Percentiles rank a stretch among this genome's conserved stretches.
phyloP scores from a whole-genome alignment of 352 stramenopile genomes.

The Poterioochromonas sp. region DNA sequence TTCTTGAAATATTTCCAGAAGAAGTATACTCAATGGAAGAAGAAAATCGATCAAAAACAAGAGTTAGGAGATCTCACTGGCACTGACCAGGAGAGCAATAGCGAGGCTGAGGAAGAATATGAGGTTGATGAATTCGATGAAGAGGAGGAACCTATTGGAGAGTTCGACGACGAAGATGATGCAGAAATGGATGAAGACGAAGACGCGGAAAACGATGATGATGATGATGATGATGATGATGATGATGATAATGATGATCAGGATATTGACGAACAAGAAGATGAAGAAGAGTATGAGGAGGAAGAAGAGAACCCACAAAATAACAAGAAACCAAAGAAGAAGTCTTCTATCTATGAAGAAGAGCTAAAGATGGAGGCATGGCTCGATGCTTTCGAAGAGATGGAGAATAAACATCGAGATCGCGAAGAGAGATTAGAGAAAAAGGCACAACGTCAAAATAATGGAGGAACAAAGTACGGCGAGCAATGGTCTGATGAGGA shows the following conservation, averaged over 20 bases:
- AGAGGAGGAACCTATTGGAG: neutral
- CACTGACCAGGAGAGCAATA: neutral
- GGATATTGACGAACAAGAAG: neutral
- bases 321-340: conserved; percentile 27
- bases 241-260: conserved; percentile 5
- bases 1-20: conserved; percentile 17
- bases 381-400: conserved; percentile 36
- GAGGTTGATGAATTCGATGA: neutral
- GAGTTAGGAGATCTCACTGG: neutral
- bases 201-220: neutral
- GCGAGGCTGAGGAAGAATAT: neutral
- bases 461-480: neutral
- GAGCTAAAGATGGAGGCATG: conserved; percentile 35
- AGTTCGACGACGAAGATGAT: neutral
- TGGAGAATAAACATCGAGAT: conserved; percentile 37
- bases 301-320: conserved; percentile 32
- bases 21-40: neutral
- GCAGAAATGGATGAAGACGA: neutral
- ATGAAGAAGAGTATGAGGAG: conserved; percentile 35
- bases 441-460: conserved; percentile 34
- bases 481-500: neutral
- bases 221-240: conserved; percentile 20
- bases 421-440: conserved; percentile 35
- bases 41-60: neutral
- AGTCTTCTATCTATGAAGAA: conserved; percentile 37